phyloP scores from a whole-genome alignment of 495 filamentous ascomycete genomes.

The Hypoxylon fragiforme region DNA sequence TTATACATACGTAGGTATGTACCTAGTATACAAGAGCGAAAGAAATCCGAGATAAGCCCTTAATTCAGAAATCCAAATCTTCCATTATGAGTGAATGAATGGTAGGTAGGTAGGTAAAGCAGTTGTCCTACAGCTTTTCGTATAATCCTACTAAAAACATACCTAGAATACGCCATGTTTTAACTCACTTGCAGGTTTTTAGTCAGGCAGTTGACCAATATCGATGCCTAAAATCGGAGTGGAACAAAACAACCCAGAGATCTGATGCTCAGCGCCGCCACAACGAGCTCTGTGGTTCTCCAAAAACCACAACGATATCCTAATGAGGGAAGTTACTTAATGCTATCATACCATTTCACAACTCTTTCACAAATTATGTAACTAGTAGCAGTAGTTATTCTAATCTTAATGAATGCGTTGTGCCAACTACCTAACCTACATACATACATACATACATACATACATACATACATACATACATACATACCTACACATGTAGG shows the following conservation, averaged over 20 bases:
- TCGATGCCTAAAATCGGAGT: constrained; percentile 25
- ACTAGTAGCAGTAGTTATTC: too few species aligned
- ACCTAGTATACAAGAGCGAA: background rate
- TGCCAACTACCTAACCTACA: too few species aligned
- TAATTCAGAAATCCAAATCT: constrained; percentile 11
- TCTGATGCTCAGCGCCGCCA: too few species aligned
- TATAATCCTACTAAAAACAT: constrained; percentile 32
- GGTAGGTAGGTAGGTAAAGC: too few species aligned
- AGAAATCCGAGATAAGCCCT: background rate
- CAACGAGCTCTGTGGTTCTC: too few species aligned
- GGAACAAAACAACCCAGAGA: too few species aligned
- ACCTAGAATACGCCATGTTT: background rate
- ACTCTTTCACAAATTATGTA: too few species aligned
- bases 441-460: too few species aligned
- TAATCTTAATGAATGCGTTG: constrained; percentile 9
- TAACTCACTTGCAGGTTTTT: background rate
- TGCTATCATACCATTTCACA: constrained; percentile 18
- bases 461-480: too few species aligned
- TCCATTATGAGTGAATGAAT: constrained; percentile 9
- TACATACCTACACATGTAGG: too few species aligned
- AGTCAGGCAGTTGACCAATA: constrained; percentile 11
- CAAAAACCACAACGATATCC: too few species aligned
- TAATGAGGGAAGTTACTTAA: constrained; percentile 4
- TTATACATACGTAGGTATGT: too few species aligned
- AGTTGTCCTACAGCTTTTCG: constrained; percentile 4